Evolutionary conservation across 163 green algal species (phyloP), one percentile per base, ranked within the genome.

Genomic region (Coccomyxa subellipsoidea): DNA sequence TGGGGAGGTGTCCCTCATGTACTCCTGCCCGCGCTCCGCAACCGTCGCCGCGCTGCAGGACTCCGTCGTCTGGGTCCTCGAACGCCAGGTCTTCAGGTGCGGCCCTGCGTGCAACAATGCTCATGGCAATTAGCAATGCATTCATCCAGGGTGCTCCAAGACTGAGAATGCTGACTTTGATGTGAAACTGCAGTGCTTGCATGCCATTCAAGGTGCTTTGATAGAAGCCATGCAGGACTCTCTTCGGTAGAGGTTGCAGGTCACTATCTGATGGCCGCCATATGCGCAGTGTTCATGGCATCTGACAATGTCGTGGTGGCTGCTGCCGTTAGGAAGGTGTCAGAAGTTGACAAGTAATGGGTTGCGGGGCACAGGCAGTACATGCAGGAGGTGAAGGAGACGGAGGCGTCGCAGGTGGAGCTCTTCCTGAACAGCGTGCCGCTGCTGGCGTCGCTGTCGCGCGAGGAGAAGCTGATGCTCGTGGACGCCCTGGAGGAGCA

Each of bases 391-490:
- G 84, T 86, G 40, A 88, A 94, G 40, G 90, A 95, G 84, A 90
- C 79, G 15, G 89, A 93, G 76, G 88, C 89, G 0, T 81, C 69
- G 8, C 90, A 97, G 85, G 86, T 96, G 35, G 94, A 98, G 91
- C 85, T 98, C 15, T 99, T 99, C 85, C 84, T 98, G 12, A 98
- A 99, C 92, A 93, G 86, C 38, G 96, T 99, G 38, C 93, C 94
- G 15, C 92, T 98, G 73, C 88, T 99, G 40, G 85, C 89, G 21
- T 89, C 90, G 21, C 89, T 99, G 31, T 93, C 88, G 4, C 88
- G 88, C 6, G 93, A 96, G 36, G 95, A 98, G 87, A 94, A 95
- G 81, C 84, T 96, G 81, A 85, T 89, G 75, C 86, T 99, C 36
- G 87, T 94, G 69, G 86, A 96, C 54, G 95, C 94, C 0, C 80